These are phyloP conservation scores for Naganishia sp. DNA, from an alignment of 1,284 basidiomycete genomes.

Conservation along the genomic window DNA sequence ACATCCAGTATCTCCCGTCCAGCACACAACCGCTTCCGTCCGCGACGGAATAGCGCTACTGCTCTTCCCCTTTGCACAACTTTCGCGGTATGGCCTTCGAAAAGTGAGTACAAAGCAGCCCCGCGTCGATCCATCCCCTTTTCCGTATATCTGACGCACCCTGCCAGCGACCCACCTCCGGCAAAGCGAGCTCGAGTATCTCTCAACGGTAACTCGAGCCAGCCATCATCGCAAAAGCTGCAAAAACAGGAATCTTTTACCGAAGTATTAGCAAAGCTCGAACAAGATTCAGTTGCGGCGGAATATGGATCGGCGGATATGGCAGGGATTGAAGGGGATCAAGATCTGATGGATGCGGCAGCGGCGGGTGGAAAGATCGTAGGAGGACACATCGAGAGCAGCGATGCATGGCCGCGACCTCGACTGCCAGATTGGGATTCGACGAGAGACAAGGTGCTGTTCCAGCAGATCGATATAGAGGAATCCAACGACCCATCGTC, in stretches of 20 bases:
- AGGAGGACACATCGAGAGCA: constrained; percentile 47
- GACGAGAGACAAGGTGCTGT: constrained; percentile 68
- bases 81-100: not conserved
- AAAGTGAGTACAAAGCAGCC: not conserved
- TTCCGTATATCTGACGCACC: not conserved
- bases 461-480: constrained; percentile 93
- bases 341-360: constrained; percentile 1
- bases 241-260: constrained; percentile 63
- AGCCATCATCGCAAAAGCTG: constrained; percentile 2
- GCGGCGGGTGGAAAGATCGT: constrained; percentile 27
- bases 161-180: constrained; percentile 21
- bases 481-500: constrained; percentile 63
- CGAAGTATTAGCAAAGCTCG: constrained; percentile 72
- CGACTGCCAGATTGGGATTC: constrained; percentile 61
- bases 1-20: not conserved
- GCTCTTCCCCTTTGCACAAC: not conserved
- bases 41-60: too few relatives aligned
- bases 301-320: constrained; percentile 52
- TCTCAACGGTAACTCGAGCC: constrained; percentile 9
- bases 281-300: constrained; percentile 60
- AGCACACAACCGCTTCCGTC: too few relatives aligned
- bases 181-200: constrained; percentile 31
- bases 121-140: not conserved
- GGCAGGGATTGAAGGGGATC: constrained; percentile 5
- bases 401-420: constrained; percentile 76